Conservation (phyloP, 1,284 basidiomycete genomes). For the Cryptococcus sp. region DNA sequence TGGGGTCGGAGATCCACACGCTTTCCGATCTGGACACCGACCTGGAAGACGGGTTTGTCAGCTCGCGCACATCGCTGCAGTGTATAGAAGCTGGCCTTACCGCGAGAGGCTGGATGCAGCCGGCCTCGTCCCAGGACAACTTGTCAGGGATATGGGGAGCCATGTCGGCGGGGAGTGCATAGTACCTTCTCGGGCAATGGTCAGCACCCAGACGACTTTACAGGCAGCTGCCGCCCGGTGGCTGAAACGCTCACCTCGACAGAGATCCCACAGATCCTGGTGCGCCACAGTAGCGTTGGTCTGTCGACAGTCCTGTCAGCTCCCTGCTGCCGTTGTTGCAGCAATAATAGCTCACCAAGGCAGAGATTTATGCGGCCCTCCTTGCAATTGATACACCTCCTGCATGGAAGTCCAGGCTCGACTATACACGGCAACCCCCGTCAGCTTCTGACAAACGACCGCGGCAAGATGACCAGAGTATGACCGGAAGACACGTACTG, state of each 20-base stretch:
- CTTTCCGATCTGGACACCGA: conserved; percentile 45
- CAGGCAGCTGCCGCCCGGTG: not conserved
- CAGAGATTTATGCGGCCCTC: conserved; percentile 68
- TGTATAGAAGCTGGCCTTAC: conserved; percentile 56
- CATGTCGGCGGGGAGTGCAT: conserved; percentile 46
- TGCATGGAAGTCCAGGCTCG: conserved; percentile 59
- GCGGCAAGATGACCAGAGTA: not conserved
- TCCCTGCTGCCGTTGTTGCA: not conserved
- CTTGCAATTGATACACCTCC: conserved; percentile 53
- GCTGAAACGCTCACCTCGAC: conserved; percentile 18
- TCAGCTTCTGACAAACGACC: not conserved
- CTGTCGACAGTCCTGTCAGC: conserved; percentile 8
- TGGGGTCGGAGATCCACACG: conserved; percentile 41
- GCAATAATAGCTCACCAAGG: conserved; percentile 17
- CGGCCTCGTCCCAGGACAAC: conserved; percentile 52
- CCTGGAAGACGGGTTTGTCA: conserved; percentile 13
- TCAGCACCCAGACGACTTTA: not conserved
- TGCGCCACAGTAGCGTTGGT: conserved; percentile 42
- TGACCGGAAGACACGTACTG: conserved; percentile 44
- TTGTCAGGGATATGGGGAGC: conserved; percentile 48
- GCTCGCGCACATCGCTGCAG: not conserved
- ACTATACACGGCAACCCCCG: conserved; percentile 30
- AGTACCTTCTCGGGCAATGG: conserved; percentile 21
- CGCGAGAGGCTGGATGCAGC: conserved; percentile 82
- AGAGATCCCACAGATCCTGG: conserved; percentile 43